phyloP scores from a whole-genome alignment of 1,284 basidiomycete genomes.

The Cystobasidium slooffiae region DNA sequence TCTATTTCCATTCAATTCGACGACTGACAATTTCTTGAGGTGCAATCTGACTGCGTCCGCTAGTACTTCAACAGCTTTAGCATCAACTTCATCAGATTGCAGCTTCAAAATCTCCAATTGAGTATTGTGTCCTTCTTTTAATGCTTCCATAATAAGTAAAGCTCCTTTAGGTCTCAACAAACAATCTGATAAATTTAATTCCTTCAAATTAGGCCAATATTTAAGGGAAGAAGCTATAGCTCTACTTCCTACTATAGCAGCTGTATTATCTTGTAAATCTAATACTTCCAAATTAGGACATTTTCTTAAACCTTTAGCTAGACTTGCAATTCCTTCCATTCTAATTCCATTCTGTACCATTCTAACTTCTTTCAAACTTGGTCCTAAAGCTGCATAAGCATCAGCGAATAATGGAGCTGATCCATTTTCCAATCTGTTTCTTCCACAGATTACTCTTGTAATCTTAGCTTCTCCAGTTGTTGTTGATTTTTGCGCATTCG shows the following conservation, averaged over 20 bases:
- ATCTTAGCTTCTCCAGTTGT: conserved; percentile 57
- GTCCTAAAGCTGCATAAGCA: conserved; percentile 81
- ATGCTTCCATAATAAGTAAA: conserved; percentile 68
- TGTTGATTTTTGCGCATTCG: conserved; percentile 65
- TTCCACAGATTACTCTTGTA: conserved; percentile 83
- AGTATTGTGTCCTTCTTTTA: conserved; percentile 68
- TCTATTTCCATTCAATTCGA: conserved; percentile 89
- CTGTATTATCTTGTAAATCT: conserved; percentile 96
- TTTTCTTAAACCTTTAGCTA: conserved; percentile 75
- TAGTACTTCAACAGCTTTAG: conserved; percentile 69
- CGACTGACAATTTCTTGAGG: conserved; percentile 64
- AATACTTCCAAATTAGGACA: conserved; percentile 74
- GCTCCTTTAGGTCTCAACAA: conserved; percentile 71
- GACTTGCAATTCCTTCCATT: conserved; percentile 85
- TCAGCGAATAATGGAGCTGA: conserved; percentile 81
- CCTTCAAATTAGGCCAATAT: conserved; percentile 71
- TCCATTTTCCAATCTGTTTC: conserved; percentile 92
- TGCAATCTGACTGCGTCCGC: conserved; percentile 68
- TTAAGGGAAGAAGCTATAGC: conserved; percentile 34
- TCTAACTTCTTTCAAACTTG: conserved; percentile 76
- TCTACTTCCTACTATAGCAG: conserved; percentile 62
- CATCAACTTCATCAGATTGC: conserved; percentile 88
- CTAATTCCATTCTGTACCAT: conserved; percentile 98
- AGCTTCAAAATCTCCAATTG: conserved; percentile 76
- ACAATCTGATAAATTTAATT: conserved; percentile 90